Conservation (phyloP, 208 protist genomes). For the Acanthamoeba royreba region DNA sequence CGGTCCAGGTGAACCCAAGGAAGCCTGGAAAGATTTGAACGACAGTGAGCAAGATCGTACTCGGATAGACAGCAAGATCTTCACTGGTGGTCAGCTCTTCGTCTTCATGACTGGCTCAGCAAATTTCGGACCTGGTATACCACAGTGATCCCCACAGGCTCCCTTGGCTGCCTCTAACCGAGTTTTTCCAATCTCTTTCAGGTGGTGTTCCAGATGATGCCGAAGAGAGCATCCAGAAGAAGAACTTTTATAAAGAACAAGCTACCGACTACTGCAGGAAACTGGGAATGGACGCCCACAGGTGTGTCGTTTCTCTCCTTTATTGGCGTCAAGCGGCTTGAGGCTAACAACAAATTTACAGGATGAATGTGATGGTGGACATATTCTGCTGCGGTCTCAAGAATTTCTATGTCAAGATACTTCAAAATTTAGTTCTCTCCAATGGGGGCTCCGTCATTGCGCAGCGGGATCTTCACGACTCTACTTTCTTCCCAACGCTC, state of each 20-base stretch:
- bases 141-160: neutral
- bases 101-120: constrained; percentile 1
- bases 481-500: neutral
- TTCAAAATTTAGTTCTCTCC: neutral
- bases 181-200: neutral
- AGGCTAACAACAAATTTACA: neutral
- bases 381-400: neutral
- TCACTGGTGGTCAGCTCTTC: neutral
- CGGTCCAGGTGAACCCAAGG: neutral
- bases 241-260: neutral
- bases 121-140: neutral
- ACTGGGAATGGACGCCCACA: neutral
- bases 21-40: neutral
- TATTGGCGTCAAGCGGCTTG: neutral
- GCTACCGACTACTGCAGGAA: neutral
- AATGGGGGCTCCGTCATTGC: neutral
- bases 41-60: neutral
- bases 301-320: neutral
- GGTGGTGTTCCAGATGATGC: neutral
- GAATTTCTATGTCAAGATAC: neutral
- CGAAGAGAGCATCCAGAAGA: neutral
- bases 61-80: neutral
- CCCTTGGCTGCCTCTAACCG: neutral
- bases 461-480: neutral
- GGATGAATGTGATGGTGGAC: neutral